A percentile compares a stretch with the other conserved stretches of the same genome.
Conservation (phyloP, 257 asterid species). For the Solanum appendiculatum region DNA sequence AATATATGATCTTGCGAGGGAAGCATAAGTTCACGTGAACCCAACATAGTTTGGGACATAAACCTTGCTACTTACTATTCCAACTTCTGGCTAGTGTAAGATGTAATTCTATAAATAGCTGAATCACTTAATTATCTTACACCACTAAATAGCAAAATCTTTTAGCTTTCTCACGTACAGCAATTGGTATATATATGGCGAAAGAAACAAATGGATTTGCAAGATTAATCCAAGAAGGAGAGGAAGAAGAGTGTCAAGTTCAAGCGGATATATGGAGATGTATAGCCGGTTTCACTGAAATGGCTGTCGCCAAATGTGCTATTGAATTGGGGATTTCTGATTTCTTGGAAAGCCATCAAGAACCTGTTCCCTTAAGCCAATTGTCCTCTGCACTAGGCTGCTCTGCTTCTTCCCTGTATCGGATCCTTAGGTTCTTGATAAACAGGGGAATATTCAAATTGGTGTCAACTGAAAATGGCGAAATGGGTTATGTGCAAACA, state of each 20-base stretch:
- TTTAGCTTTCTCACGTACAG: background rate
- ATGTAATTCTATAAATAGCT: background rate
- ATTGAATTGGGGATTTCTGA: constrained; percentile 63
- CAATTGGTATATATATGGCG: background rate
- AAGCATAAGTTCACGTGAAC: background rate
- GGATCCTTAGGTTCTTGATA: constrained; percentile 53
- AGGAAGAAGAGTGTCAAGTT: background rate
- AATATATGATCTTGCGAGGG: too few species aligned
- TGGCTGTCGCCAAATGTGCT: constrained; percentile 59
- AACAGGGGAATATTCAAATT: constrained; percentile 40
- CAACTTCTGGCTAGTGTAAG: background rate
- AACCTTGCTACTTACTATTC: background rate
- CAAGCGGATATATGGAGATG: constrained; percentile 43
- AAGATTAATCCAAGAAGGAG: background rate
- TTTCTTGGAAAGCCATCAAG: constrained; percentile 33
- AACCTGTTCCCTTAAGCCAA: constrained; percentile 24
- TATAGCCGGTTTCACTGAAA: constrained; percentile 41
- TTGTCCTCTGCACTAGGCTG: constrained; percentile 44
- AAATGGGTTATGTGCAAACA: constrained; percentile 36
- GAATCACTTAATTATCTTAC: background rate
- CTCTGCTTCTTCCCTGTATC: constrained; percentile 32
- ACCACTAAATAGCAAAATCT: background rate
- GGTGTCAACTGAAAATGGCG: background rate
- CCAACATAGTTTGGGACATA: background rate
- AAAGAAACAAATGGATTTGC: background rate